Conservation (phyloP, 2,329 filamentous ascomycete genomes). For the Botrytis cinerea region DNA sequence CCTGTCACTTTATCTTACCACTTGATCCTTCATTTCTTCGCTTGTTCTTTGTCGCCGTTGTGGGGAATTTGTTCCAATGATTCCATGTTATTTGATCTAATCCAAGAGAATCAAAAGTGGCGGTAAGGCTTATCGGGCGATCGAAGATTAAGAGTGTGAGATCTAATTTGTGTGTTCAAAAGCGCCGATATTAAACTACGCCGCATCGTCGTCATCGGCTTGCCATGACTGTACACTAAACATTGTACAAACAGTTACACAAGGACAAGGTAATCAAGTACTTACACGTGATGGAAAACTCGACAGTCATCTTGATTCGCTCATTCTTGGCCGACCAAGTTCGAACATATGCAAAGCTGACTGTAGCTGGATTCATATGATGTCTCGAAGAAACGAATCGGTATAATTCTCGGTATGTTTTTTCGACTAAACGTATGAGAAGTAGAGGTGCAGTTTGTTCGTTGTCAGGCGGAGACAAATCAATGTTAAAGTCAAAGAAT, state of each 20-base stretch:
- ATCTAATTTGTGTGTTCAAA: not conserved
- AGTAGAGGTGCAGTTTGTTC: not conserved
- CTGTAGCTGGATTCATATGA: not conserved
- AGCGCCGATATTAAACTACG: not conserved
- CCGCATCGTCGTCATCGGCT: not conserved
- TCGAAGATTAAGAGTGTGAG: not conserved
- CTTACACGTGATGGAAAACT: not conserved
- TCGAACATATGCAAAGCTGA: not conserved
- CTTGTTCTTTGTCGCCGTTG: conserved; percentile 1
- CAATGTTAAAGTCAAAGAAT: not conserved
- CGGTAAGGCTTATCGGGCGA: not conserved
- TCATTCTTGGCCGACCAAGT: not conserved
- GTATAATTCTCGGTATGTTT: not conserved
- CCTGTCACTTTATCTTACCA: not conserved
- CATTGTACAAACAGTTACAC: not conserved
- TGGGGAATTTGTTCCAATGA: not conserved
- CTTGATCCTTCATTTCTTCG: not conserved
- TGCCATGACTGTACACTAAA: not conserved
- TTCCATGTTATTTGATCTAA: not conserved
- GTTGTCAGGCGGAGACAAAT: not conserved
- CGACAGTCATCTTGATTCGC: not conserved
- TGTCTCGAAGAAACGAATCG: not conserved
- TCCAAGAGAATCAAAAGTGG: not conserved
- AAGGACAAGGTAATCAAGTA: conserved; percentile 1
- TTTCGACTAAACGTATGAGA: not conserved